Conservation (phyloP, 768 basidiomycete genomes). For the Mycena galericulata region DNA sequence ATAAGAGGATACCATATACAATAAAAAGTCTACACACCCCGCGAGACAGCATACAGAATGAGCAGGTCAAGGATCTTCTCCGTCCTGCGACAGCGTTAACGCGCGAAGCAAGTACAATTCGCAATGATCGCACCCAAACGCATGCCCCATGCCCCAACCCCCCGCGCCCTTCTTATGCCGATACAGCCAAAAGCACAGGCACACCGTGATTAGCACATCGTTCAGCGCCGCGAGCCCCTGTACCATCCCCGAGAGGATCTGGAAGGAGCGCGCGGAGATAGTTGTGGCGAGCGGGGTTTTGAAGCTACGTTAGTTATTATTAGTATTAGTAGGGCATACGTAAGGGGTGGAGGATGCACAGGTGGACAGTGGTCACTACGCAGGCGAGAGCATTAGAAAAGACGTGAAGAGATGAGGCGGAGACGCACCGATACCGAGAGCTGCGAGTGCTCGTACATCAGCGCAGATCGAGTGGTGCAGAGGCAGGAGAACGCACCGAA, state of each 20-base stretch:
- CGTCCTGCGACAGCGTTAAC: neutral
- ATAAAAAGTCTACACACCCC: slow-evolving; percentile 9
- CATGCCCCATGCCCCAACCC: slow-evolving; percentile 1
- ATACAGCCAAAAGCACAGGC: slow-evolving; percentile 26
- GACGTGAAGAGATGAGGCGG: neutral
- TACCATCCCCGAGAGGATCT: slow-evolving; percentile 27
- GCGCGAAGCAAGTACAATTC: neutral
- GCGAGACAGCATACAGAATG: slow-evolving; percentile 26
- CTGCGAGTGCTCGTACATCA: slow-evolving; percentile 1
- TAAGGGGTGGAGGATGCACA: slow-evolving; percentile 1
- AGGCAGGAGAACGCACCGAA: slow-evolving; percentile 15
- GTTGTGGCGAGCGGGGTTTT: slow-evolving; percentile 19
- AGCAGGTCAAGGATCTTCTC: slow-evolving; percentile 29
- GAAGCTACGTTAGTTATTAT: neutral
- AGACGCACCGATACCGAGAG: slow-evolving; percentile 30
- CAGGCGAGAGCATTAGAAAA: neutral
- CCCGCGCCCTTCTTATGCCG: slow-evolving; percentile 14
- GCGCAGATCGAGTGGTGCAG: neutral
- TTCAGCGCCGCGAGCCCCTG: slow-evolving; percentile 29
- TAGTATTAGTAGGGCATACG: neutral
- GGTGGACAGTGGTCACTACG: slow-evolving; percentile 25
- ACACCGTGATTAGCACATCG: slow-evolving; percentile 29
- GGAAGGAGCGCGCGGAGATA: slow-evolving; percentile 26
- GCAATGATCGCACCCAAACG: slow-evolving; percentile 19
- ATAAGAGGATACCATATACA: neutral